Conservation (phyloP, 2,329 filamentous ascomycete genomes). For the Colletotrichum cuscutae region DNA sequence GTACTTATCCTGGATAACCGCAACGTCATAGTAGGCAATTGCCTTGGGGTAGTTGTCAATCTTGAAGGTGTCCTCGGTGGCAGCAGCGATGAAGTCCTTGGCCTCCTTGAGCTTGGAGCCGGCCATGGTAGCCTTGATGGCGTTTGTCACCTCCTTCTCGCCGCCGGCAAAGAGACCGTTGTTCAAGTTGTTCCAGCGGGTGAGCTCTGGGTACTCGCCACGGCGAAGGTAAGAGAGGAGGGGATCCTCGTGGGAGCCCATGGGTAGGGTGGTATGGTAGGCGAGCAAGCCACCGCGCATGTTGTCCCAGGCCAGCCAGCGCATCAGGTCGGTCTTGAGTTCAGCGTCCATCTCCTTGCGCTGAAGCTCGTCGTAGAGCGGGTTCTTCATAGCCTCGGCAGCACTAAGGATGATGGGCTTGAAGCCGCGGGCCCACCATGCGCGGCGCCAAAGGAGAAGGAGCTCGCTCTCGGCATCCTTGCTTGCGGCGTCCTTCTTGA, state of each 20-base stretch:
- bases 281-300: conserved; percentile 87
- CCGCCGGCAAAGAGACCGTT: conserved; percentile 79
- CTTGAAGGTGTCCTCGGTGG: conserved; percentile 69
- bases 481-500: conserved; percentile 69
- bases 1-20: conserved; percentile 73
- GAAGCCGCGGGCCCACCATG: conserved; percentile 97
- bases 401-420: conserved; percentile 82
- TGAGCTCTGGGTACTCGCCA: conserved; percentile 79
- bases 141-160: conserved; percentile 70
- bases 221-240: conserved; percentile 78
- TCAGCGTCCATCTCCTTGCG: conserved; percentile 64
- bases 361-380: conserved; percentile 78
- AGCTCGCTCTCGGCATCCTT: conserved; percentile 81
- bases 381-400: conserved; percentile 85
- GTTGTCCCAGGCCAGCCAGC: conserved; percentile 92
- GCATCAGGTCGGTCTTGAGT: conserved; percentile 77
- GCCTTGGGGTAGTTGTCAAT: conserved; percentile 73
- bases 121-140: conserved; percentile 69
- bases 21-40: conserved; percentile 81
- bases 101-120: conserved; percentile 64
- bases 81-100: conserved; percentile 71
- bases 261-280: conserved; percentile 84
- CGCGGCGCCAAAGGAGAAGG: conserved; percentile 87
- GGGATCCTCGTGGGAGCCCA: conserved; percentile 79
- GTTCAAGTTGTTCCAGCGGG: conserved; percentile 77